These are phyloP conservation scores for Chlorophyllum brunneum DNA, from an alignment of 768 basidiomycete species.

Conservation along the genomic window DNA sequence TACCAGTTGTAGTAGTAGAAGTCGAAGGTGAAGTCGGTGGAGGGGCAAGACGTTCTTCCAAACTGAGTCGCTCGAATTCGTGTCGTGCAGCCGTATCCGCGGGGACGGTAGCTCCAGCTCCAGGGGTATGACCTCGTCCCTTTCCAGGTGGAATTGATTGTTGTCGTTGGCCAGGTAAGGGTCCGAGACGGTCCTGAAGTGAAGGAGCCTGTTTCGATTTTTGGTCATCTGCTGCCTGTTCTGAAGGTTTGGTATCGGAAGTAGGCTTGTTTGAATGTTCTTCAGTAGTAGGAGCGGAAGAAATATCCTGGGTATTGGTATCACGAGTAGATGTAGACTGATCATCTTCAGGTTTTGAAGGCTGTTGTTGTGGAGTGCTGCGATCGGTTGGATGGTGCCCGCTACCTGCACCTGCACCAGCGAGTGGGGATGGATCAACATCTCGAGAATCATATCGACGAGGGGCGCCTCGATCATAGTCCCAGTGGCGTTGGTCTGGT, in stretches of 20 bases:
- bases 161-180: conserved; percentile 4
- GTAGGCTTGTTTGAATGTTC: not conserved
- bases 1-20: not conserved
- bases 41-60: conserved; percentile 6
- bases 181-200: conserved; percentile 9
- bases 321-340: not conserved
- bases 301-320: not conserved
- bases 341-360: not conserved
- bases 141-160: not conserved
- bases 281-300: not conserved
- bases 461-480: not conserved
- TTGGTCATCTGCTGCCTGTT: not conserved
- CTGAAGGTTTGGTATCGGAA: not conserved
- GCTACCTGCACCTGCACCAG: not conserved
- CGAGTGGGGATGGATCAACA: not conserved
- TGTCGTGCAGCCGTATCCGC: not conserved
- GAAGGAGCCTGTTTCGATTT: not conserved
- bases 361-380: not conserved
- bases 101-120: not conserved
- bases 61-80: conserved; percentile 3
- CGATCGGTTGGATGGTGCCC: conserved; percentile 3
- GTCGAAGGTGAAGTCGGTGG: not conserved
- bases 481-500: conserved; percentile 8
- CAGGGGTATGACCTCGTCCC: not conserved
- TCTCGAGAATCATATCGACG: conserved; percentile 7